Evolutionary conservation across 768 basidiomycete genomes (phyloP).

Genomic region (Pisolithus microcarpus): DNA sequence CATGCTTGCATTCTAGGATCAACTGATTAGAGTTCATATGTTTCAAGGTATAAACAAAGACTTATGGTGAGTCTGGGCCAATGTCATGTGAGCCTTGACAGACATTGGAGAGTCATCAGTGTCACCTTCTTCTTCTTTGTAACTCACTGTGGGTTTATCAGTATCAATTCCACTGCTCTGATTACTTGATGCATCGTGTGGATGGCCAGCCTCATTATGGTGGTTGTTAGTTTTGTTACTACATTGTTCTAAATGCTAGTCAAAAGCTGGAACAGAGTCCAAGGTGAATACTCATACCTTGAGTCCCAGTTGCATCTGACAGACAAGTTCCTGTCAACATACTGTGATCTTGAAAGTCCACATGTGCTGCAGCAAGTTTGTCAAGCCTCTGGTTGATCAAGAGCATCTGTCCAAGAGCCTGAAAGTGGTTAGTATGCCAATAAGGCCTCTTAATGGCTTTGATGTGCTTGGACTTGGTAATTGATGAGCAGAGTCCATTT

Average conservation of each 20-base stretch:
- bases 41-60: neutral
- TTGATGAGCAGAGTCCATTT: conserved; percentile 32
- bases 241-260: neutral
- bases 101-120: neutral
- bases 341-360: conserved; percentile 13
- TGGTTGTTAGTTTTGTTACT: no score
- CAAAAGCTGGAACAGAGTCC: no score
- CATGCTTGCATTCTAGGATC: neutral
- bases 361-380: conserved; percentile 17
- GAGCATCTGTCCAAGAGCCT: conserved; percentile 27
- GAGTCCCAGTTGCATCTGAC: neutral
- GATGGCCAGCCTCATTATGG: neutral
- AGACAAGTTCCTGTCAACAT: conserved; percentile 17
- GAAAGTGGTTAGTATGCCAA: conserved; percentile 16
- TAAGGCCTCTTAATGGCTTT: conserved; percentile 32
- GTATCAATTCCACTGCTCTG: neutral
- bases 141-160: neutral
- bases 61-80: neutral
- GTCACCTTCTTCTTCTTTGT: neutral
- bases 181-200: no score
- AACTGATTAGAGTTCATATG: neutral
- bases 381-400: conserved; percentile 24
- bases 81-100: neutral
- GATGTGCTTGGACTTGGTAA: conserved; percentile 31
- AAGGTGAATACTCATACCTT: neutral